Evolutionary conservation across 345 rosid species (phyloP), one percentile per base, ranked within the genome.

Genomic region (Physaria fendleri): DNA sequence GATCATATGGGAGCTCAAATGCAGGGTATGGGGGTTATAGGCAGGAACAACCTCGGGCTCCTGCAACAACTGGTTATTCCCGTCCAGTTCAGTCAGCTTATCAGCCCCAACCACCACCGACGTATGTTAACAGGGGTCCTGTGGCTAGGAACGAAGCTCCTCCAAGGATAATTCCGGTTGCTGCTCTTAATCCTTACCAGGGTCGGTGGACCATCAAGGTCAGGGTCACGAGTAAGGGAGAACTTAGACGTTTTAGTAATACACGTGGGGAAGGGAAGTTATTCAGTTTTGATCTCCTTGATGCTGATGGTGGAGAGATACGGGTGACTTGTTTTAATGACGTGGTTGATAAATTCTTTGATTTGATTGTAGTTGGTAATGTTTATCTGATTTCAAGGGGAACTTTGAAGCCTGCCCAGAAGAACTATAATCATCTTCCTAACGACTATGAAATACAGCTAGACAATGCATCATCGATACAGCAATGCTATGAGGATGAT

Each of bases 161-260:
- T 11, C 75, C 83, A 0, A 82, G 83, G 77, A 74, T 82, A 51
- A 58, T 82, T 72, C 99, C 99, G 1, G 85, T 92, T 34, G 67
- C 84, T 73, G 85, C 95, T 28, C 73, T 92, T 44, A 86, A 86
- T 76, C 97, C 97, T n/a, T 92, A 92, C 70, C 89, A 76, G 69
- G 81, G 86, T 21, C 74, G 87, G 73, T 89, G 99, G 99, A 83
- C 94, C 5, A 79, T 92, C 41, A 92, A 85, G 82, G 99, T 94
- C 9, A 81, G 97, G 48, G 99, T 89, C 63, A 83, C 97, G 6
- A 69, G 78, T 49, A 93, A 93, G 69, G 83, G 76, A 30, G 95
- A 83, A 29, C 78, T 89, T 11, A 78, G 87, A 63, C 87, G 78
- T 63, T 93, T 81, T 50, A 84, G 70, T 66, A 89, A 82, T 72